Evolutionary conservation across 495 filamentous ascomycete genomes (phyloP).

Genomic region (Podospora didyma): DNA sequence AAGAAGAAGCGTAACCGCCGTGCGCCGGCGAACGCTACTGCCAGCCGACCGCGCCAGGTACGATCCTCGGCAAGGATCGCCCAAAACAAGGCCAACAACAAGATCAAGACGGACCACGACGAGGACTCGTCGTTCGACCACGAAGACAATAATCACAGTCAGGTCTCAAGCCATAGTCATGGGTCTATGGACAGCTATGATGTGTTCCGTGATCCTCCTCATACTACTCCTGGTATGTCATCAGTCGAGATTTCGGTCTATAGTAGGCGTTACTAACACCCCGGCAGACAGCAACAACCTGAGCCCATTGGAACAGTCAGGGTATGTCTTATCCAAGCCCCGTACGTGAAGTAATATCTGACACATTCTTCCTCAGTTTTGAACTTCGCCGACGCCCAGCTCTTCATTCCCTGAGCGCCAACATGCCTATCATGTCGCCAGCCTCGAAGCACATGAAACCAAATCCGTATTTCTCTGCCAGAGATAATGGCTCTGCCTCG

Average conservation of each 20-base stretch:
- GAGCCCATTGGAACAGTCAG: constrained; percentile 25
- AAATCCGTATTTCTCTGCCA: constrained; percentile 10
- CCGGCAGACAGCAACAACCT: constrained; percentile 20
- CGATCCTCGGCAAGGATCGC: constrained; percentile 18
- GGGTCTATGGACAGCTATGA: constrained; percentile 20
- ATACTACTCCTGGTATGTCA: constrained; percentile 25
- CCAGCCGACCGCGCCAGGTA: constrained; percentile 7
- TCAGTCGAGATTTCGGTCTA: neutral
- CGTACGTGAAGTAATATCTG: neutral
- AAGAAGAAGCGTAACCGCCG: constrained; percentile 26
- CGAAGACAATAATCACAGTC: constrained; percentile 5
- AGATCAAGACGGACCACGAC: neutral
- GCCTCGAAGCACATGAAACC: constrained; percentile 11
- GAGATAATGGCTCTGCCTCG: constrained; percentile 6
- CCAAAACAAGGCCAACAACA: constrained; percentile 9
- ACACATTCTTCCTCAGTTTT: constrained; percentile 8
- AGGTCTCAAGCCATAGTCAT: constrained; percentile 11
- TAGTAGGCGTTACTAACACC: neutral
- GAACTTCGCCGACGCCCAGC: constrained; percentile 21
- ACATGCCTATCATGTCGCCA: constrained; percentile 13
- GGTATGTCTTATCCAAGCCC: constrained; percentile 13
- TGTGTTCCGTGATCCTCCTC: constrained; percentile 30
- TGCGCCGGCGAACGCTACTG: constrained; percentile 1
- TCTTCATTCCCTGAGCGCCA: constrained; percentile 21
- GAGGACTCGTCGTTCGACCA: constrained; percentile 1